These are phyloP conservation scores for Blastocystis sp. DNA, from an alignment of 352 stramenopile species.

Conservation along the genomic window DNA sequence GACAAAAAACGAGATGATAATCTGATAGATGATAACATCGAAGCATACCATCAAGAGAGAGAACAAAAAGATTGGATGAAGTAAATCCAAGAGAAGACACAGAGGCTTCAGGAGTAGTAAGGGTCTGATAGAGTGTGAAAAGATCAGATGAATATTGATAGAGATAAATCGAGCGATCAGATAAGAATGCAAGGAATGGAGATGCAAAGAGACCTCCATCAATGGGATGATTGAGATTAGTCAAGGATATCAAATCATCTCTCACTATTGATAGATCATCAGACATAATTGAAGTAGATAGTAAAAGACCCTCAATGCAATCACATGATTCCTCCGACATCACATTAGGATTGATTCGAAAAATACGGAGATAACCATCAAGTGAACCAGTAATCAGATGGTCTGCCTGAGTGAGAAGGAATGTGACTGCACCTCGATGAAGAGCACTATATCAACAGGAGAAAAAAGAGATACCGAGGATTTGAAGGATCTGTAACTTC, in stretches of 20 bases:
- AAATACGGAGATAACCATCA: background rate
- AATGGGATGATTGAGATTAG: background rate
- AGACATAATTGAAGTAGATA: background rate
- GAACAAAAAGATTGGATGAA: too few species aligned
- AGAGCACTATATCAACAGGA: background rate
- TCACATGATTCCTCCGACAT: background rate
- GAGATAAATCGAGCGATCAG: background rate
- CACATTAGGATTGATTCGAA: background rate
- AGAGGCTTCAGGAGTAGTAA: too few species aligned
- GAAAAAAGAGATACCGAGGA: background rate
- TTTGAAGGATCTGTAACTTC: background rate
- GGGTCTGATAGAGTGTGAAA: background rate
- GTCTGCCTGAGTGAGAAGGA: background rate
- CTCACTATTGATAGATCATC: background rate
- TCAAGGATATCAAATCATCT: background rate
- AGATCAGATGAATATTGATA: background rate
- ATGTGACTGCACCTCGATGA: background rate
- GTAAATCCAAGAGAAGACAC: too few species aligned
- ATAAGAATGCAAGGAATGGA: background rate
- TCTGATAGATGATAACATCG: too few species aligned
- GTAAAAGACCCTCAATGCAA: background rate
- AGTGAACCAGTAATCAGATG: background rate
- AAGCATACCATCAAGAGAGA: too few species aligned
- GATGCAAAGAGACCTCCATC: background rate
- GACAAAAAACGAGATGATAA: too few species aligned